Evolutionary conservation across 768 basidiomycete genomes (phyloP).

Genomic region (Mycena alexandri): DNA sequence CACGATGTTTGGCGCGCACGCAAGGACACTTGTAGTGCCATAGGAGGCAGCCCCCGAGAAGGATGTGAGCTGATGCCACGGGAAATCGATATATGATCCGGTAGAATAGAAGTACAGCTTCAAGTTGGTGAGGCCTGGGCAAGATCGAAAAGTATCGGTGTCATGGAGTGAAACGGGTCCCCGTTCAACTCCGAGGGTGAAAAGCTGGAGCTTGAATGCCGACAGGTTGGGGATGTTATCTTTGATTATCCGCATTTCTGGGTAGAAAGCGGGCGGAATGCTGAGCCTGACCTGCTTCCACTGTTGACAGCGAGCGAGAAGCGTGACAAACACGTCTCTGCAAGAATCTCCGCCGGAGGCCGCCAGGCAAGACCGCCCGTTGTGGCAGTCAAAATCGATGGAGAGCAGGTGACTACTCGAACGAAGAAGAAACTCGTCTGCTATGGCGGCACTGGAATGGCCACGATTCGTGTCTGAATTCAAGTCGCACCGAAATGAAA

Average conservation of each 20-base stretch:
- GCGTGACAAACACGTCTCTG: neutral
- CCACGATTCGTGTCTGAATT: too few relatives aligned
- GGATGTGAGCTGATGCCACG: conserved; percentile 11
- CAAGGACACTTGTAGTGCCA: neutral
- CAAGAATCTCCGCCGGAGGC: neutral
- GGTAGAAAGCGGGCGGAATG: neutral
- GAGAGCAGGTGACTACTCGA: neutral
- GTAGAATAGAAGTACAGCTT: neutral
- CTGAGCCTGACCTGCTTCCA: neutral
- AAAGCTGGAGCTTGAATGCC: neutral
- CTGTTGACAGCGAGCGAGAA: neutral
- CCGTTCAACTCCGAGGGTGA: too few relatives aligned
- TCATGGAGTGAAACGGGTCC: neutral
- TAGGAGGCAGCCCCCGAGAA: neutral
- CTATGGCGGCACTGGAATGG: neutral
- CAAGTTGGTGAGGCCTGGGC: conserved; percentile 6
- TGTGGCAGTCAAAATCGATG: neutral
- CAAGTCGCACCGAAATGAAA: neutral
- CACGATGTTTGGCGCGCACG: neutral
- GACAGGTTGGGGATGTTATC: neutral
- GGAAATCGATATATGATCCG: neutral
- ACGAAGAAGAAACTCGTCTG: conserved; percentile 11
- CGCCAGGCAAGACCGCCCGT: too few relatives aligned
- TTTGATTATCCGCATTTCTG: neutral
- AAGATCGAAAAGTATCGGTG: neutral